Base-by-base conservation (phyloP, 305 asterid genomes). In the Caryopteris hybrid region DNA sequence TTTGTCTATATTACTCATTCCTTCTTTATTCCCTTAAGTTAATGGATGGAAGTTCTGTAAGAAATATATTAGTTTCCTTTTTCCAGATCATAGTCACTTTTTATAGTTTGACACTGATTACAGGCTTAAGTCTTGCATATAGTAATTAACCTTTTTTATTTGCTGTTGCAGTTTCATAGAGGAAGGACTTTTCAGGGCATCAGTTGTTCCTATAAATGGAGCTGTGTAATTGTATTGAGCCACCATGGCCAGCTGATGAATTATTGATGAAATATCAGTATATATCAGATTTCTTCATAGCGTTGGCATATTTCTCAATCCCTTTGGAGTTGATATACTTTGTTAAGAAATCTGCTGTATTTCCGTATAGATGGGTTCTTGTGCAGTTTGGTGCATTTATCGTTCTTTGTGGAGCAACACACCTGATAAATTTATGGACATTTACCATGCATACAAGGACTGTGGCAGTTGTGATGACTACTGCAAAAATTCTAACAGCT, bases 321-420 rank as follows among this genome's bases (percentile, higher is more conserved):
- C 99, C 99, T 8, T 55, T 94, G 75, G 99, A 94, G 82, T 72
- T 94, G 74, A 88, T 94, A 55, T 94, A 91, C 87, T 94, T 94
- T 64, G 98, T 94, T 29, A 84, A 95, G 74, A 95, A 88, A 82
- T 95, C 99, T 39, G 96, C 98, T 0, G 97, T 92, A 58, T 91
- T 95, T 72, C 99, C 99, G 0, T 95, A 95, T 70, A 81, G 90
- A 84, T 95, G 99, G 99, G 99, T 95, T 73, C 96, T 95, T 38
- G 95, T 95, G 70, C 99, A 95, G 86, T 95, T 95, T 59, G 99
- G 99, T 74, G 99, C 99, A 25, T 95, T 95, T 69, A 95, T 95
- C 58, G 96, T 95, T 76, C 98, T 95, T 34, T 92, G 99, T 74
- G 99, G 99, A 25, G 97, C 98, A 6, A 95, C 99, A 14, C 99